A percentile compares a stretch with the other conserved stretches of the same genome.
These are phyloP conservation scores for Lepiota venenata DNA, from an alignment of 768 basidiomycete species.

Conservation along the genomic window DNA sequence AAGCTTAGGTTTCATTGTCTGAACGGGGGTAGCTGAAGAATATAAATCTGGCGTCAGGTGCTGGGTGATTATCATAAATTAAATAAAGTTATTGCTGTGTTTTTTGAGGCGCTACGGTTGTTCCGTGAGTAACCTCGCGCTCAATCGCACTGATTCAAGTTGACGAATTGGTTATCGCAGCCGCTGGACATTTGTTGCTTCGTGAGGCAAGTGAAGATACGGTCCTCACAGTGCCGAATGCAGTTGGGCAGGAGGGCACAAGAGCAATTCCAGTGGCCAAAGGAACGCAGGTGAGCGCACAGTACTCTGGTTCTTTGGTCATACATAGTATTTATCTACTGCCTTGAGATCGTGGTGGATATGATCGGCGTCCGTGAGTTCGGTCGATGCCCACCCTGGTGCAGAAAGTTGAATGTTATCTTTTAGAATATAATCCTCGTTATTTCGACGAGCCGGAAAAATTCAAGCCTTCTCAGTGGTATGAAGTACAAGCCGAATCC, in stretches of 20 bases:
- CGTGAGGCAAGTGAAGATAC: constrained; percentile 43
- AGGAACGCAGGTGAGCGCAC: constrained; percentile 30
- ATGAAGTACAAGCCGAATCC: constrained; percentile 36
- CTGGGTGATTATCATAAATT: constrained; percentile 39
- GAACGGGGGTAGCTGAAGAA: too few relatives aligned
- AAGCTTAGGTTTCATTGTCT: constrained; percentile 5
- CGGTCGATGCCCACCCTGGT: not conserved
- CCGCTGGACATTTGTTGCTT: constrained; percentile 37
- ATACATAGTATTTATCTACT: not conserved
- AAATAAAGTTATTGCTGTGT: constrained; percentile 39
- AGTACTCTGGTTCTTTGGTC: not conserved
- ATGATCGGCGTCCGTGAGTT: constrained; percentile 48
- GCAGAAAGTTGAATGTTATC: not conserved
- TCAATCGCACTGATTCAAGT: not conserved
- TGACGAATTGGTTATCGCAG: constrained; percentile 18
- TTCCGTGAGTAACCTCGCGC: constrained; percentile 34
- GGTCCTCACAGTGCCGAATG: constrained; percentile 36
- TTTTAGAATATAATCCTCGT: constrained; percentile 45
- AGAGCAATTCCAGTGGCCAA: constrained; percentile 34
- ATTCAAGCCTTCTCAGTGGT: constrained; percentile 51
- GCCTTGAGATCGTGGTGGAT: constrained; percentile 35
- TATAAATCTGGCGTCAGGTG: constrained; percentile 18
- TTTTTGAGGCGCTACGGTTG: constrained; percentile 43
- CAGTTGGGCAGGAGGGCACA: constrained; percentile 35
- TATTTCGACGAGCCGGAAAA: constrained; percentile 45